phyloP scores from a whole-genome alignment of 495 filamentous ascomycete species.

The Penicillium canariense region DNA sequence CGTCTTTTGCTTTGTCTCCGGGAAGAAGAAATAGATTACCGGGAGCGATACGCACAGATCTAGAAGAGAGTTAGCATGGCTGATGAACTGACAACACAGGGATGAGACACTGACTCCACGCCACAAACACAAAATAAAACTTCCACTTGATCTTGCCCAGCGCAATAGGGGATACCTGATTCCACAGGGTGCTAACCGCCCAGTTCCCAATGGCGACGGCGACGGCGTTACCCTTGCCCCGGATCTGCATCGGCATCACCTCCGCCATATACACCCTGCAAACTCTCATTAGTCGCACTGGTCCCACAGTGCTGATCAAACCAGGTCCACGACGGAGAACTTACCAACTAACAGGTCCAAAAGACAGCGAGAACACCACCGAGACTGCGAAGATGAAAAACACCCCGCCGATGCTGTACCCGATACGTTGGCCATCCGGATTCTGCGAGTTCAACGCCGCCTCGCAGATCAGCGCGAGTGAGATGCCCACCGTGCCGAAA shows the following conservation, averaged over 20 bases:
- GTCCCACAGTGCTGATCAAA: neutral
- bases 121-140: constrained; percentile 49
- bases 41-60: constrained; percentile 35
- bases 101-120: constrained; percentile 31
- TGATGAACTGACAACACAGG: neutral
- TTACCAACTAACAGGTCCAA: constrained; percentile 47
- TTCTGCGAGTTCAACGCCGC: constrained; percentile 42
- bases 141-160: constrained; percentile 42
- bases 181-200: constrained; percentile 50
- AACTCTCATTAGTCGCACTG: neutral
- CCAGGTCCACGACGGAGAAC: neutral
- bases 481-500: constrained; percentile 40
- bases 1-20: constrained; percentile 54
- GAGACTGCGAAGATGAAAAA: constrained; percentile 51
- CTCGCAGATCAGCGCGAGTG: constrained; percentile 43
- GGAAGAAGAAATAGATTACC: constrained; percentile 52
- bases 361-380: constrained; percentile 46
- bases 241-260: constrained; percentile 52
- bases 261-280: constrained; percentile 47
- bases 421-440: constrained; percentile 28
- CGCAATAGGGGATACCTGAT: constrained; percentile 49
- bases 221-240: constrained; percentile 47
- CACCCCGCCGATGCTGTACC: constrained; percentile 44
- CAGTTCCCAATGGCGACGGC: constrained; percentile 50
- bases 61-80: constrained; percentile 23